Percentiles rank a stretch among this genome's conserved stretches.
These are phyloP conservation scores for Calonectria ilicicola DNA, from an alignment of 2,329 filamentous ascomycete genomes.

Conservation along the genomic window DNA sequence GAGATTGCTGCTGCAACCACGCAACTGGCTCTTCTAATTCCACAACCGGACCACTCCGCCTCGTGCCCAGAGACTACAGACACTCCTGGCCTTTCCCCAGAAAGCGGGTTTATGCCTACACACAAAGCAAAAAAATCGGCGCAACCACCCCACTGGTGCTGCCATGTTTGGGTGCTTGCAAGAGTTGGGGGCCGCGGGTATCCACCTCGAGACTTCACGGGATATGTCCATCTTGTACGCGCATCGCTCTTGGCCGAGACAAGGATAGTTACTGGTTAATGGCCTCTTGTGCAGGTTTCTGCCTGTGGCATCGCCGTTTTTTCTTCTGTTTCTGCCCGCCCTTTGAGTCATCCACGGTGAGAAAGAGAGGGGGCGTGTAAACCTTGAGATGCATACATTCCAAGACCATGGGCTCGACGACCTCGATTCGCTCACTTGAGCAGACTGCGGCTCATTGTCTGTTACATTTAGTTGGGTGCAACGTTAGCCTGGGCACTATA, in stretches of 20 bases:
- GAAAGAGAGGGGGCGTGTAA: slow-evolving; percentile 21
- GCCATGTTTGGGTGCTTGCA: slow-evolving; percentile 13
- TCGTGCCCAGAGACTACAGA: not conserved
- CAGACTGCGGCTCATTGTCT: slow-evolving; percentile 36
- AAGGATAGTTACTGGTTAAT: slow-evolving; percentile 22
- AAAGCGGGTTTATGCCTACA: not conserved
- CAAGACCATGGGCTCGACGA: slow-evolving; percentile 7
- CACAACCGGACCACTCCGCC: not conserved
- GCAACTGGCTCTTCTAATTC: not conserved
- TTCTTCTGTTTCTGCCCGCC: slow-evolving; percentile 20
- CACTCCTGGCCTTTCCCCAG: not conserved
- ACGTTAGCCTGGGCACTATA: slow-evolving; percentile 3
- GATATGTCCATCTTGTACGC: slow-evolving; percentile 29
- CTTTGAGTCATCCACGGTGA: slow-evolving; percentile 28
- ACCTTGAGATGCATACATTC: slow-evolving; percentile 11
- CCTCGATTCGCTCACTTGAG: slow-evolving; percentile 20
- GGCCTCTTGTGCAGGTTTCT: slow-evolving; percentile 35
- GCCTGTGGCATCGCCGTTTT: slow-evolving; percentile 35
- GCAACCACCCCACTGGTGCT: slow-evolving; percentile 16
- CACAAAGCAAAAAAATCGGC: not conserved
- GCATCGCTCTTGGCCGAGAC: slow-evolving; percentile 23
- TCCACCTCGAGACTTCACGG: slow-evolving; percentile 32
- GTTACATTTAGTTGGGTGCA: slow-evolving; percentile 19
- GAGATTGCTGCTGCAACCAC: not conserved
- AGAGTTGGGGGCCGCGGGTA: slow-evolving; percentile 31